Evolutionary conservation across 805 yeast genomes (phyloP), one percentile per base, ranked within the genome.

Genomic region (Ogataea polymorpha): DNA sequence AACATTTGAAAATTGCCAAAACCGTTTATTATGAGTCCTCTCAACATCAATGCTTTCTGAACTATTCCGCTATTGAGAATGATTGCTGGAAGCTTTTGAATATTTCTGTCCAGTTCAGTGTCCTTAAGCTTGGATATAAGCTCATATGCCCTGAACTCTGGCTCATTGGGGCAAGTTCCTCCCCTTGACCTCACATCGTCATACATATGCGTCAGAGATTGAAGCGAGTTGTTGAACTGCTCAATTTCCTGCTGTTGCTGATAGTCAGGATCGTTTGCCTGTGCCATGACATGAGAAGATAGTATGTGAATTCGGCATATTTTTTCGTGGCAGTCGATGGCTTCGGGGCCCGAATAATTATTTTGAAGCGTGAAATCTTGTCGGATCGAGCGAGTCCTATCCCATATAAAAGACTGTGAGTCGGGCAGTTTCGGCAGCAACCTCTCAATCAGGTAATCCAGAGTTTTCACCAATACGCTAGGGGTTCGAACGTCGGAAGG

Each of bases 401-500:
- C 98, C 99, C 99, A 95, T 7, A 93, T 64, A 52, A 93, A 91
- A 0, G 96, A 77, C 54, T 93, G 98, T 1, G 90, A 72, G 9
- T 82, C 86, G 0, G 98, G 97, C 17, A 91, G 66, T 27, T 77
- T 70, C 0, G 76, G 75, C 11, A 91, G 61, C 1, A 84, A 62
- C 29, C 77, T 72, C 14, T 79, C 79, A 6, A 87, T 75, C 25
- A 93, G 71, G 58, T 86, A 87, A 44, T 84, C 72, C 45, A 93
- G 64, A 0, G 97, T 82, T 25, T 69, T 55, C 10, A 72, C 73
- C 30, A 93, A 64, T 1, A 90, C 69, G 40, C 73, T 75, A 0
- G 99, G 99, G 1, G 99, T 96, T 46, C 99, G 72, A 3, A 93
- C 99, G 60, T 93, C 99, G 1, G 97, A 88, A 0, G 99, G 99